Conservation (phyloP, 2,329 filamentous ascomycete species). For the Colletotrichum sp. region DNA sequence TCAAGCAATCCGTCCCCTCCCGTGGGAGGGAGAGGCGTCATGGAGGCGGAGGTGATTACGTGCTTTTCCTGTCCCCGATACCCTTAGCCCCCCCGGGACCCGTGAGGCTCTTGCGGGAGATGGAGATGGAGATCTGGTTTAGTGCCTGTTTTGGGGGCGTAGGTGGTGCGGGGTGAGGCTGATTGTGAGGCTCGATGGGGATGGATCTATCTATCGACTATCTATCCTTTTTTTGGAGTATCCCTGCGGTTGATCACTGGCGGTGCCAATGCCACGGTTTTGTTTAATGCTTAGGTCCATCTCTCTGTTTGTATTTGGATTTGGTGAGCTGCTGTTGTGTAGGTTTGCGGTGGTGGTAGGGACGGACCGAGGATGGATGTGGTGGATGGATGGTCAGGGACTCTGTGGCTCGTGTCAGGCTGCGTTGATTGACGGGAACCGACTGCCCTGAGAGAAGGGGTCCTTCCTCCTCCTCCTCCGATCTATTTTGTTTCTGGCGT, state of each 20-base stretch:
- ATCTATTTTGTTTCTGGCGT: not conserved
- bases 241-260: not conserved
- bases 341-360: not conserved
- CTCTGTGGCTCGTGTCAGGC: not conserved
- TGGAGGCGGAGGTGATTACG: not conserved
- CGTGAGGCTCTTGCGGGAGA: not conserved
- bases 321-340: not conserved
- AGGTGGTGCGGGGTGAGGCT: not conserved
- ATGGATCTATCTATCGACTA: not conserved
- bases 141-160: not conserved
- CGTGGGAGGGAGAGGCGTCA: not conserved
- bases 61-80: not conserved
- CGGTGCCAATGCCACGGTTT: not conserved
- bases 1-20: not conserved
- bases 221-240: not conserved
- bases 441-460: not conserved
- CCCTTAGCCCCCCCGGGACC: not conserved
- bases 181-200: not conserved
- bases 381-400: not conserved
- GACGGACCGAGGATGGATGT: not conserved
- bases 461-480: not conserved
- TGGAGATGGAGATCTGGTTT: not conserved
- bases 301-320: not conserved
- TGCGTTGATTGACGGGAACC: not conserved
- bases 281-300: not conserved